These are phyloP conservation scores for Termitomyces sp. DNA, from an alignment of 768 basidiomycete species.

Conservation along the genomic window DNA sequence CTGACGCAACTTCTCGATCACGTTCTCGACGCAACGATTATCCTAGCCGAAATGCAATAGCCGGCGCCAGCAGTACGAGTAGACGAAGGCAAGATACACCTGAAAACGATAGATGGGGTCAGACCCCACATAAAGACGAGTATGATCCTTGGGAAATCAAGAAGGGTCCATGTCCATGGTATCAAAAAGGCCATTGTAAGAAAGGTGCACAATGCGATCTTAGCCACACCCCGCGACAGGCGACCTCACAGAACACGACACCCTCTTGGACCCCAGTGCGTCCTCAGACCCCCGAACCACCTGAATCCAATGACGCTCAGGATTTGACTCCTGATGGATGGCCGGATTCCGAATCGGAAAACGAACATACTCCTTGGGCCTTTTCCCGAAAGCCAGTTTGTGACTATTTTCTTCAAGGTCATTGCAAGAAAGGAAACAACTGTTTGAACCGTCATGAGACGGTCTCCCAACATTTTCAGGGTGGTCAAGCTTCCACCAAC, in stretches of 20 bases:
- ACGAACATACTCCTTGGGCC: conserved; percentile 7
- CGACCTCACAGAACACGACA: not conserved
- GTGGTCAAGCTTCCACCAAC: not conserved
- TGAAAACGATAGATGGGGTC: not conserved
- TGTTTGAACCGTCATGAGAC: not conserved
- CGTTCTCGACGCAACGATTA: not conserved
- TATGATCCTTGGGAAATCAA: not conserved
- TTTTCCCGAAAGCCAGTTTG: not conserved
- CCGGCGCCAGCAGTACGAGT: no score
- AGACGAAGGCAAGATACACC: not conserved
- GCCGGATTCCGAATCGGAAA: conserved; percentile 3
- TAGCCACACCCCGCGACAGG: not conserved
- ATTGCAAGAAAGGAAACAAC: not conserved
- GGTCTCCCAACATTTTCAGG: not conserved
- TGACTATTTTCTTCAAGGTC: not conserved
- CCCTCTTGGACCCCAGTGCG: not conserved
- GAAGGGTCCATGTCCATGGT: not conserved
- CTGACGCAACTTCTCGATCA: not conserved
- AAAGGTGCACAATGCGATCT: conserved; percentile 5
- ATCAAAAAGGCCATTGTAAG: conserved; percentile 7
- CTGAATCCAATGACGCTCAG: not conserved
- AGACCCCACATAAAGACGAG: not conserved
- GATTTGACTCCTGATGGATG: not conserved
- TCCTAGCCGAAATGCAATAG: not conserved
- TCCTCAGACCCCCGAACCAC: not conserved